Percentiles rank a stretch among this genome's conserved stretches.
Evolutionary conservation across 192 early-diverging fungal genomes (phyloP).

Genomic region (Coemansia sp.): DNA sequence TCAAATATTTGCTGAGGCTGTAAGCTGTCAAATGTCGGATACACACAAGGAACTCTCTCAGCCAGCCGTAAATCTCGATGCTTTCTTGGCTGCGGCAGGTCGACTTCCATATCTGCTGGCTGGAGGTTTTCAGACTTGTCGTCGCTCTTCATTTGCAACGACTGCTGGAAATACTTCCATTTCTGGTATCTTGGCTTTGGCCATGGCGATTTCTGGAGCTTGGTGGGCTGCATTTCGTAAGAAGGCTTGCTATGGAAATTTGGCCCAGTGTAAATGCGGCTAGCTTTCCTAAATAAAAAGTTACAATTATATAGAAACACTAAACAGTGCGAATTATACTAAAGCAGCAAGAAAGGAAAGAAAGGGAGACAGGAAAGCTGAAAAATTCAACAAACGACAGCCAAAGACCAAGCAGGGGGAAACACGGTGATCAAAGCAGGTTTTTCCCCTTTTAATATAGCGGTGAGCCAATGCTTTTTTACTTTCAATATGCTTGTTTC

Average conservation of each 20-base stretch:
- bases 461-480: no score
- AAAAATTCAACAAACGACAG: background rate
- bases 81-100: background rate
- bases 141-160: conserved; percentile 6
- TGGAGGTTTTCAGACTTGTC: conserved; percentile 5
- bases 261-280: no score
- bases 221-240: conserved; percentile 2
- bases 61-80: background rate
- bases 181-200: conserved; percentile 26
- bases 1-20: background rate
- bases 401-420: no score
- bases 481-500: no score
- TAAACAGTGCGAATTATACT: no score
- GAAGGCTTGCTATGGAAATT: background rate
- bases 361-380: background rate
- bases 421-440: no score
- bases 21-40: conserved; percentile 10
- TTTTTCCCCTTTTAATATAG: no score
- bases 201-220: conserved; percentile 13
- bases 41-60: background rate
- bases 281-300: no score
- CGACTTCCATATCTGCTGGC: background rate
- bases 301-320: background rate
- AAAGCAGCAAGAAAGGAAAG: background rate
- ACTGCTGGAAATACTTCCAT: conserved; percentile 29